phyloP scores from a whole-genome alignment of 169 alveolate genomes.

The Theileria parva region DNA sequence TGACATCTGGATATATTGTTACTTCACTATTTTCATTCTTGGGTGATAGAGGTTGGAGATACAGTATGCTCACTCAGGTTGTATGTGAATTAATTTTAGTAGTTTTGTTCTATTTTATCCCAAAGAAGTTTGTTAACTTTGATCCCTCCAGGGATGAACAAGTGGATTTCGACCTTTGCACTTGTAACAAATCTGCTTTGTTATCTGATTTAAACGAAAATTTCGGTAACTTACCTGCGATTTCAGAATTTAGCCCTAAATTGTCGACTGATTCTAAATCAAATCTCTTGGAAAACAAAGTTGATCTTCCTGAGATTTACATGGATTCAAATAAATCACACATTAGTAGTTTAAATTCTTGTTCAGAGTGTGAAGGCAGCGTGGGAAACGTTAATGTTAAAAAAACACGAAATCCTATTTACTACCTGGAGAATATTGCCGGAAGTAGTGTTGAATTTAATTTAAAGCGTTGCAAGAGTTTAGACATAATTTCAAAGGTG shows the following conservation, averaged over 20 bases:
- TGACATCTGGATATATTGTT: conserved; percentile 70
- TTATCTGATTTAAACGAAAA: background rate
- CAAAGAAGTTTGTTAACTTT: conserved; percentile 32
- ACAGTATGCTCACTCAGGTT: conserved; percentile 38
- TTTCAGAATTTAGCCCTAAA: background rate
- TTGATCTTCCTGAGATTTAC: background rate
- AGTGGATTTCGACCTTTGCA: background rate
- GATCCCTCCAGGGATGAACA: background rate
- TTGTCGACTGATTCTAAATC: background rate
- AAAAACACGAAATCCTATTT: background rate
- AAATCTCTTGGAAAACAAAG: background rate
- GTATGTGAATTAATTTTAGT: background rate
- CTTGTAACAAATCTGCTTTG: background rate
- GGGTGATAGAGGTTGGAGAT: conserved; percentile 44
- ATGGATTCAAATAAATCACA: background rate
- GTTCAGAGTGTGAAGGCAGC: background rate
- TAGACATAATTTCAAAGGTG: background rate
- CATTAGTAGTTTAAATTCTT: no score
- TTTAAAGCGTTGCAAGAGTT: conserved; percentile 11
- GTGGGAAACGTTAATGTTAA: background rate
- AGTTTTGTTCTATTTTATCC: conserved; percentile 18
- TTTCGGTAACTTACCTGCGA: background rate
- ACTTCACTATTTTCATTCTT: conserved; percentile 26
- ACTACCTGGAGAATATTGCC: background rate
- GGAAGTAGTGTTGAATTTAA: conserved; percentile 4